Percentiles rank a stretch among this genome's conserved stretches.
Evolutionary conservation across 1,139 yeast species (phyloP).

Genomic region (Blastobotrys raffinosifermentans): DNA sequence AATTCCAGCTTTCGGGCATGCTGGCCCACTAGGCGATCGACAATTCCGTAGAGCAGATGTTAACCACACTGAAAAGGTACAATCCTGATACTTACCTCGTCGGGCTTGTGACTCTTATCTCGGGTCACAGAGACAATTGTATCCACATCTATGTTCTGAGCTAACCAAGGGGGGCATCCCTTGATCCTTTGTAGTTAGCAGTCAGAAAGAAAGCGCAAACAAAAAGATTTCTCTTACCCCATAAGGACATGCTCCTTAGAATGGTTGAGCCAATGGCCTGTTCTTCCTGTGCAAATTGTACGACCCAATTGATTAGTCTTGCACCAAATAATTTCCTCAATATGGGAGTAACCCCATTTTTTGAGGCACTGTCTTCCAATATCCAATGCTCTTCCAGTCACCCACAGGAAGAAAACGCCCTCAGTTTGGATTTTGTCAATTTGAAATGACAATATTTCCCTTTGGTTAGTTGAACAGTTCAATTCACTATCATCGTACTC

Average conservation of each 20-base stretch:
- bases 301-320: constrained; percentile 81
- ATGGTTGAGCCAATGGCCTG: constrained; percentile 96
- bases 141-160: constrained; percentile 62
- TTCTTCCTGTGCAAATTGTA: constrained; percentile 90
- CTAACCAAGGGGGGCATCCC: constrained; percentile 74
- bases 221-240: constrained; percentile 43
- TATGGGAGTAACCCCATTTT: constrained; percentile 75
- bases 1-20: constrained; percentile 76
- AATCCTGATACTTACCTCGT: constrained; percentile 43
- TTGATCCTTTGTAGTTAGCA: constrained; percentile 41
- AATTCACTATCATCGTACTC: constrained; percentile 7
- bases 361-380: constrained; percentile 69
- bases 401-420: constrained; percentile 84
- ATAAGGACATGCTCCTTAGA: constrained; percentile 86
- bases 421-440: constrained; percentile 69
- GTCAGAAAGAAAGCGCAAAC: background rate
- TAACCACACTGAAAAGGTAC: background rate
- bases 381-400: constrained; percentile 89
- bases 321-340: constrained; percentile 85
- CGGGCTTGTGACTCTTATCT: constrained; percentile 88
- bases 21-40: constrained; percentile 74
- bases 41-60: constrained; percentile 54
- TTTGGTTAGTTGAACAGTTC: constrained; percentile 2
- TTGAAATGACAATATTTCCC: constrained; percentile 59
- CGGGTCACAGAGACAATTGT: constrained; percentile 75